These are phyloP conservation scores for Cladosporium sp. DNA, from an alignment of 2,329 filamentous ascomycete species.

Conservation along the genomic window DNA sequence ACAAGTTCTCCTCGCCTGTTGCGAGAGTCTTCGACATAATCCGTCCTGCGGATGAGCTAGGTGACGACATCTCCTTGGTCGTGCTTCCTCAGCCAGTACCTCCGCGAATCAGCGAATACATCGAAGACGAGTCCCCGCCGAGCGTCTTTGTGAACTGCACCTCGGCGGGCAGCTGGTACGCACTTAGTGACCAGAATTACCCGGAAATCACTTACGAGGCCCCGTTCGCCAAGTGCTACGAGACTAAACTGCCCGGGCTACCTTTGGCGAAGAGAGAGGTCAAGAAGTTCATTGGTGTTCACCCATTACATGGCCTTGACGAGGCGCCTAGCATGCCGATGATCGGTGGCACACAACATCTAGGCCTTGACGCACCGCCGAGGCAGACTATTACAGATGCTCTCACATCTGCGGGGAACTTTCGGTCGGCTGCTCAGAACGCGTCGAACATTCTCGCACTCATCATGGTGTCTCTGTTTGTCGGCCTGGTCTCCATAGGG, in stretches of 20 bases:
- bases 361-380: constrained; percentile 17
- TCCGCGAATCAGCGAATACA: constrained; percentile 38
- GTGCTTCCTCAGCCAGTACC: constrained; percentile 78
- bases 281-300: constrained; percentile 25
- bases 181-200: constrained; percentile 79
- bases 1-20: constrained; percentile 30
- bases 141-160: constrained; percentile 79
- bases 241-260: constrained; percentile 17
- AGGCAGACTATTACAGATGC: constrained; percentile 7
- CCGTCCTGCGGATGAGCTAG: constrained; percentile 56
- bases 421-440: neutral
- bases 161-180: constrained; percentile 84
- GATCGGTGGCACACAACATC: constrained; percentile 17
- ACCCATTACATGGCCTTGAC: constrained; percentile 19
- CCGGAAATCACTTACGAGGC: constrained; percentile 73
- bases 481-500: constrained; percentile 4
- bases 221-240: constrained; percentile 51
- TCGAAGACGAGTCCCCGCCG: constrained; percentile 34
- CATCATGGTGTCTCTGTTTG: constrained; percentile 2
- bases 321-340: constrained; percentile 12
- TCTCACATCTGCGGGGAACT: neutral
- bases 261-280: constrained; percentile 12
- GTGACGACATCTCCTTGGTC: constrained; percentile 66
- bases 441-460: neutral
- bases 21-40: constrained; percentile 29